Evolutionary conservation across 2,329 filamentous ascomycete genomes (phyloP).

Genomic region (Xylaria hypoxylon): DNA sequence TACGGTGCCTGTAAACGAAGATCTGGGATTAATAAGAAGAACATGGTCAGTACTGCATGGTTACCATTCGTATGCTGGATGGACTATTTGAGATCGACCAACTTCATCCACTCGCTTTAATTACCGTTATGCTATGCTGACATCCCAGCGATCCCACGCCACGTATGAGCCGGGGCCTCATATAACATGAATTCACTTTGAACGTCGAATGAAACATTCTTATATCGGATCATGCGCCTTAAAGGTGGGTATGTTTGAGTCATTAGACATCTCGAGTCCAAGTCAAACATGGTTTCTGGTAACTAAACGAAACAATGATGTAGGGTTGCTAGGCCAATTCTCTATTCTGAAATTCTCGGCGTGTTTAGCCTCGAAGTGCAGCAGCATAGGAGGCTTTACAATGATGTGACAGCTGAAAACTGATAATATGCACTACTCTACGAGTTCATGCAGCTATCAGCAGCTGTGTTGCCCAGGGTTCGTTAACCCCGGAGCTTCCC

Average conservation of each 20-base stretch:
- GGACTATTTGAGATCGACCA: neutral
- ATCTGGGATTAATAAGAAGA: neutral
- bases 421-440: slow-evolving; percentile 16
- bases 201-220: slow-evolving; percentile 13
- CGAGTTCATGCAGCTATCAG: slow-evolving; percentile 22
- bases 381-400: neutral
- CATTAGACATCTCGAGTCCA: no score
- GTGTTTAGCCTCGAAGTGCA: no score
- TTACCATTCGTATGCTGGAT: neutral
- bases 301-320: no score
- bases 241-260: neutral
- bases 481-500: slow-evolving; percentile 4
- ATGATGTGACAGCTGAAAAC: slow-evolving; percentile 14
- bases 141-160: slow-evolving; percentile 9
- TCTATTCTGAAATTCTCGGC: neutral
- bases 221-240: slow-evolving; percentile 11
- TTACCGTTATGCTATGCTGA: slow-evolving; percentile 33
- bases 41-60: no score
- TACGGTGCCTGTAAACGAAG: neutral
- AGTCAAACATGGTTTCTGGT: no score
- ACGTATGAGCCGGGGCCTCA: slow-evolving; percentile 16
- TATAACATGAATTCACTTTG: slow-evolving; percentile 10
- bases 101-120: slow-evolving; percentile 21
- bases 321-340: no score
- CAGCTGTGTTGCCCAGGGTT: slow-evolving; percentile 12